Conservation (phyloP, 1,284 basidiomycete genomes). For the Spongiforma sp. region DNA sequence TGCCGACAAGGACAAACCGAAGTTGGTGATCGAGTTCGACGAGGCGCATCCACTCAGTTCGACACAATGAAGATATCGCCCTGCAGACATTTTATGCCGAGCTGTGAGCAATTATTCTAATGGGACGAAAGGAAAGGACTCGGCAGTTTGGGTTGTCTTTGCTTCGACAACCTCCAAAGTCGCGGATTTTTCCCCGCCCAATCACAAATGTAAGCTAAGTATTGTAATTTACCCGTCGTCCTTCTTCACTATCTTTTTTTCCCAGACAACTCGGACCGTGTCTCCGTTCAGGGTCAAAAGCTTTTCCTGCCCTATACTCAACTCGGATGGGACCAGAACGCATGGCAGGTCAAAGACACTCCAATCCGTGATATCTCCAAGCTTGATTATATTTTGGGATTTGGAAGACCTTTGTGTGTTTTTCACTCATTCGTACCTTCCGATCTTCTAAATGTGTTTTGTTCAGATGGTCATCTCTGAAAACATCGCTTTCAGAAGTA, state of each 20-base stretch:
- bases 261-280: not conserved
- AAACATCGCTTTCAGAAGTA: not conserved
- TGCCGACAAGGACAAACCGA: not conserved
- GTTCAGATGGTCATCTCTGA: not conserved
- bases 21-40: not conserved
- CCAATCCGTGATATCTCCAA: not conserved
- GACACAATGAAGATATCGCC: not conserved
- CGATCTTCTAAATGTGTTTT: not conserved
- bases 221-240: not conserved
- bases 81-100: not conserved
- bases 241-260: not conserved
- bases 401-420: not conserved
- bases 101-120: not conserved
- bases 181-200: not conserved
- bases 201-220: not conserved
- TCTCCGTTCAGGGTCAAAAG: not conserved
- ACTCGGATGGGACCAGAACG: not conserved
- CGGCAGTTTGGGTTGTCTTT: not conserved
- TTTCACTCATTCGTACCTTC: too few relatives aligned
- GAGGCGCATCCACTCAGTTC: not conserved
- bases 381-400: not conserved
- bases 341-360: too few relatives aligned
- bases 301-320: not conserved
- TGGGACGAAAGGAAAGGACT: not conserved
- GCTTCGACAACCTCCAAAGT: not conserved